Evolutionary conservation across 2,329 filamentous ascomycete genomes (phyloP), one percentile per base, ranked within the genome.

Genomic region (Pyrenophora tritici-repentis): DNA sequence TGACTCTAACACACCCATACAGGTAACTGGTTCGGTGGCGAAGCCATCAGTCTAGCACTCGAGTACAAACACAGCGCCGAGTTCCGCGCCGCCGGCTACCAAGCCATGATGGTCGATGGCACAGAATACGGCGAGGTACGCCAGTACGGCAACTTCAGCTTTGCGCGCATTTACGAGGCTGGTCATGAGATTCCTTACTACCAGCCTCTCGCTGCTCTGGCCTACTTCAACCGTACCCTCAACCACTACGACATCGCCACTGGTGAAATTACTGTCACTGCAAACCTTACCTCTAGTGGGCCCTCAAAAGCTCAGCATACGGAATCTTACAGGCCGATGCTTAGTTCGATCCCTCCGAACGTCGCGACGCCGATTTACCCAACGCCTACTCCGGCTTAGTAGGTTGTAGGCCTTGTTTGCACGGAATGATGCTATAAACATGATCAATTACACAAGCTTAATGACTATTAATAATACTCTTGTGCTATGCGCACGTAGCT

Each of bases 181-280:
- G 75, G 76, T 2, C 75, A 78, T 40, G 68, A 73, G 46, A 65
- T 76, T n/a, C 73, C 73, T 1, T 76, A 66, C 56, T 76, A 76
- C 52, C 75, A 77, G 55, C 73, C 60, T 13, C 46, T 68, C 14
- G 75, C 72, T 8, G 53, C 69, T 0, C 54, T 76, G 14, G 71
- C 68, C 6, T 62, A 72, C 43, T 74, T 74, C 62, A 72, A 72
- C 46, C 67, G 72, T 35, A 72, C 73, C 1, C 47, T 77, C 18
- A 65, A 65, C 39, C 65, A 71, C 40, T 62, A 66, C 26, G 65
- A 75, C 26, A 65, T 76, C 12, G 73, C 74, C 4, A 67, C 66
- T 18, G 74, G 75, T 8, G 61, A 56, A 17, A 42, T 66, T 48
- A 45, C 53, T 14, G 67, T 76, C 5, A 74, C 73, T 3, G 67